Evolutionary conservation across 768 basidiomycete genomes (phyloP).

Genomic region (Suillus cothurnatus): DNA sequence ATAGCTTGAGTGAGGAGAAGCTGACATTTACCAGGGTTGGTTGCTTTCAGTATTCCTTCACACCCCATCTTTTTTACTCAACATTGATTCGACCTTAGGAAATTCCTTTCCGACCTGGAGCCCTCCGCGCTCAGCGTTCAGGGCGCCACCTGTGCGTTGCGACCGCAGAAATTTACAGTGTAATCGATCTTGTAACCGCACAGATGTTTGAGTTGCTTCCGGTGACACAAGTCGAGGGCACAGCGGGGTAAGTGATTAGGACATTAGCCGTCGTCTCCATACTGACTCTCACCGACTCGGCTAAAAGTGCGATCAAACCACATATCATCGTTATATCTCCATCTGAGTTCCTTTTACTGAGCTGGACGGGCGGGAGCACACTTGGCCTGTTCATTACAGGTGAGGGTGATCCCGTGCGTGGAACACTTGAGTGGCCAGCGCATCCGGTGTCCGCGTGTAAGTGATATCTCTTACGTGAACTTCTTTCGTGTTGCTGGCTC

Average conservation of each 20-base stretch:
- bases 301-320: constrained; percentile 43
- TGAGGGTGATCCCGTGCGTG: constrained; percentile 85
- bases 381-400: constrained; percentile 87
- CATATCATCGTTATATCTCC: constrained; percentile 74
- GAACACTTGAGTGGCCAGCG: constrained; percentile 83
- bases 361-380: constrained; percentile 80
- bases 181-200: constrained; percentile 76
- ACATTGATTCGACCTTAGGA: constrained; percentile 46
- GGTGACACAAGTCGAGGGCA: constrained; percentile 65
- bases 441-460: constrained; percentile 78
- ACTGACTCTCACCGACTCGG: neutral
- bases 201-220: constrained; percentile 76
- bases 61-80: neutral
- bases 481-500: constrained; percentile 7
- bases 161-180: constrained; percentile 69
- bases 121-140: constrained; percentile 59
- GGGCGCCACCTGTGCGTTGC: constrained; percentile 73
- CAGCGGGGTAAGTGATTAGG: constrained; percentile 34
- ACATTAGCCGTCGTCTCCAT: neutral
- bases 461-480: constrained; percentile 30
- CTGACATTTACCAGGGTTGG: constrained; percentile 62
- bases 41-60: neutral
- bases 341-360: constrained; percentile 83
- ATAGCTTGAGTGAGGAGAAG: constrained; percentile 60
- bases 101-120: constrained; percentile 65